Conservation (phyloP, 2,329 filamentous ascomycete species). For the Cryphonectria nitschkei region DNA sequence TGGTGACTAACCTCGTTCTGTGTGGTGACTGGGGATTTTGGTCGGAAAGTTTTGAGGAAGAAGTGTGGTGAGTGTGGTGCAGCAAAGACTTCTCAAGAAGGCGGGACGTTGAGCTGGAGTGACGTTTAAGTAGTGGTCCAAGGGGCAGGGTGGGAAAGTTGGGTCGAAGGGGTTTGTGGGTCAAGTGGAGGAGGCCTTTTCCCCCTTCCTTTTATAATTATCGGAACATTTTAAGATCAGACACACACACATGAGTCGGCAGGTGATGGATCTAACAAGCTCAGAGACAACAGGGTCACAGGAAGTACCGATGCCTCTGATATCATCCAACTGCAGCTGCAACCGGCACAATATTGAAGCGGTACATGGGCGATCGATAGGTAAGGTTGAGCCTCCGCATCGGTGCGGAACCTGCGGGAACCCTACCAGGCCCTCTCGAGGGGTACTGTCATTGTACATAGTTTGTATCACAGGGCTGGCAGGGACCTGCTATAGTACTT, state of each 20-base stretch:
- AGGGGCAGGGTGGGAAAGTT: conserved; percentile 10
- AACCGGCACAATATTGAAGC: conserved; percentile 12
- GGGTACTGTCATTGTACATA: background rate
- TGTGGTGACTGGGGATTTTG: conserved; percentile 7
- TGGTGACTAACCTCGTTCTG: conserved; percentile 19
- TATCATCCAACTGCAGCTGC: conserved; percentile 10
- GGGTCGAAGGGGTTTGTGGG: conserved; percentile 21
- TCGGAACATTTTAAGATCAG: conserved; percentile 9
- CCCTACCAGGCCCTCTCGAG: conserved; percentile 12
- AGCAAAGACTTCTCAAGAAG: conserved; percentile 12
- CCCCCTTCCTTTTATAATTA: conserved; percentile 16
- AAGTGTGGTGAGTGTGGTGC: conserved; percentile 1
- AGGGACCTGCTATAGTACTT: background rate
- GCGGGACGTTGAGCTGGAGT: conserved; percentile 9
- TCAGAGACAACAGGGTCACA: conserved; percentile 4
- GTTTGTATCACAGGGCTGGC: background rate
- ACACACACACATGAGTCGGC: conserved; percentile 1
- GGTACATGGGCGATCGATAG: conserved; percentile 12
- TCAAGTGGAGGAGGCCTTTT: conserved; percentile 26
- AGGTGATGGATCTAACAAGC: conserved; percentile 1
- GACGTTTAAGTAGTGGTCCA: conserved; percentile 15
- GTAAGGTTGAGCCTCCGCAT: conserved; percentile 26
- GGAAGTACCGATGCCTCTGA: conserved; percentile 6
- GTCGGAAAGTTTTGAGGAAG: background rate
- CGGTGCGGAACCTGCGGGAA: conserved; percentile 6